Evolutionary conservation across 192 early-diverging fungal genomes (phyloP).

Genomic region (Coemansia sp.): DNA sequence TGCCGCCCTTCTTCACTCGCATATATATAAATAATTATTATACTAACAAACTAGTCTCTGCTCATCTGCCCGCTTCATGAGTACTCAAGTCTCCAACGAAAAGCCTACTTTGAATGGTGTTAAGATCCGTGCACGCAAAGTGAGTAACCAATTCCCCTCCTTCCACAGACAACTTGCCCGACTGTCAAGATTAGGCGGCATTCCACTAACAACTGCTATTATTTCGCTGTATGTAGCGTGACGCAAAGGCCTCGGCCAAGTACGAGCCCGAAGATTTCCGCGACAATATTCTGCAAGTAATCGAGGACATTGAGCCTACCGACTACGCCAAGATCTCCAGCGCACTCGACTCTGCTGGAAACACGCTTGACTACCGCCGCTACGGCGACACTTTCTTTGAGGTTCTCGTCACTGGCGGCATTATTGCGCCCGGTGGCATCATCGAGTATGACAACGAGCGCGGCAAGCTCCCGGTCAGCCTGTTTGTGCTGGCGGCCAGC

Average conservation of each 20-base stretch:
- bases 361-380: constrained; percentile 92
- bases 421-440: constrained; percentile 64
- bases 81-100: constrained; percentile 52
- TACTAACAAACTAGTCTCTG: constrained; percentile 9
- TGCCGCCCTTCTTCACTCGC: neutral
- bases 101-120: constrained; percentile 60
- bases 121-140: constrained; percentile 53
- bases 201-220: too few species aligned
- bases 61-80: constrained; percentile 39
- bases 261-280: constrained; percentile 67
- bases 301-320: constrained; percentile 55
- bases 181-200: neutral
- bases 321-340: constrained; percentile 75
- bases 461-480: constrained; percentile 78
- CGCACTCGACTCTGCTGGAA: constrained; percentile 79
- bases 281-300: constrained; percentile 49
- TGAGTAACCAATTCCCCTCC: constrained; percentile 6
- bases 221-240: too few species aligned
- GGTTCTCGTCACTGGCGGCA: constrained; percentile 88
- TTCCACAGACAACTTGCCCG: neutral
- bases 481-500: constrained; percentile 40
- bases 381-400: constrained; percentile 97
- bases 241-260: constrained; percentile 70
- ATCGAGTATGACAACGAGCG: constrained; percentile 71
- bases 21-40: neutral